phyloP scores from a whole-genome alignment of 345 rosid species.

The Citrus trifoliata region DNA sequence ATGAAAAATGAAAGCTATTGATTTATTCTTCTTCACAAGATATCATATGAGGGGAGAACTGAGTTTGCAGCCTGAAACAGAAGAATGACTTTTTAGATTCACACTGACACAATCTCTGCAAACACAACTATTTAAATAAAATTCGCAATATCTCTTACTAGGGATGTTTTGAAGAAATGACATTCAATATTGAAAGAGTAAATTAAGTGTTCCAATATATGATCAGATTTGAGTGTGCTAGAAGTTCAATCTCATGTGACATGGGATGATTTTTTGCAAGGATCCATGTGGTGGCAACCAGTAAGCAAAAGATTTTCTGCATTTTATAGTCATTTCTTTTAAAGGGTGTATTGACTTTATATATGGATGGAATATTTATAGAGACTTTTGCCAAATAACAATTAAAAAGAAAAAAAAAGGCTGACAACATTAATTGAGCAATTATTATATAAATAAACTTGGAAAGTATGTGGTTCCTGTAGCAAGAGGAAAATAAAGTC shows the following conservation, averaged over 20 bases:
- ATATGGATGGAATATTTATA: neutral
- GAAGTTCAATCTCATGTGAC: neutral
- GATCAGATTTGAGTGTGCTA: too few relatives aligned
- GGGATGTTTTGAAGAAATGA: neutral
- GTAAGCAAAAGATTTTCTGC: neutral
- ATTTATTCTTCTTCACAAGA: neutral
- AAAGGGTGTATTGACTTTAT: slow-evolving; percentile 1
- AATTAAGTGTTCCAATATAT: too few relatives aligned
- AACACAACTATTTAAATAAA: too few relatives aligned
- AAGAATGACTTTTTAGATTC: neutral
- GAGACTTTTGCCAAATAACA: neutral
- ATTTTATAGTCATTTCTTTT: neutral
- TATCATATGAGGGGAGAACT: neutral
- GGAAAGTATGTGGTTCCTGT: neutral
- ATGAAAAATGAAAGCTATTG: neutral
- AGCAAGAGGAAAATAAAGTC: neutral
- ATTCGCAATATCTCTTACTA: neutral
- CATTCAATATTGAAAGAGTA: too few relatives aligned
- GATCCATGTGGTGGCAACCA: neutral
- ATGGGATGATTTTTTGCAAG: neutral
- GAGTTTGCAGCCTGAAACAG: neutral
- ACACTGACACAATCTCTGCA: neutral
- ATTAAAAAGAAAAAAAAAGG: too few relatives aligned
- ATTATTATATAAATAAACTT: neutral
- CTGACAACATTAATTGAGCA: too few relatives aligned